Conservation (phyloP, 2,329 filamentous ascomycete species). For the Exophiala spinifera region DNA sequence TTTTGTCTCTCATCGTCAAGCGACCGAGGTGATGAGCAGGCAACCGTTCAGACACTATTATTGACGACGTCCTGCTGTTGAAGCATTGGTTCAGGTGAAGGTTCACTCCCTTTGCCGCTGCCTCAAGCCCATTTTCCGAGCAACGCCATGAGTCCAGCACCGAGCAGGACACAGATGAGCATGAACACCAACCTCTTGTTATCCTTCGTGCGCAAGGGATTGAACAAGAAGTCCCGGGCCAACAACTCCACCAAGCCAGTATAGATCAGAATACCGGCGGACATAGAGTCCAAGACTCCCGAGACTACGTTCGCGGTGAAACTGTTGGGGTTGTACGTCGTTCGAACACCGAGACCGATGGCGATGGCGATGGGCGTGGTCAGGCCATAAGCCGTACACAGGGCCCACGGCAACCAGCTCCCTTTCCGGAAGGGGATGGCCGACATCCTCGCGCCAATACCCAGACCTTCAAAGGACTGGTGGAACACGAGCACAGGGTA, state of each 20-base stretch:
- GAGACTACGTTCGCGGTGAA: conserved; percentile 45
- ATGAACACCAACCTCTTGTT: conserved; percentile 42
- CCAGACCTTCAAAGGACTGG: conserved; percentile 62
- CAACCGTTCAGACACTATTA: neutral
- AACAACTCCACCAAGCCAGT: conserved; percentile 51
- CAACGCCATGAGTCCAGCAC: conserved; percentile 48
- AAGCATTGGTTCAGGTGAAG: neutral
- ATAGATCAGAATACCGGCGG: conserved; percentile 51
- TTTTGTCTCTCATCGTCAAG: too few species aligned
- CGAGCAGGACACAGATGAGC: conserved; percentile 40
- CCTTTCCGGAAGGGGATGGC: conserved; percentile 51
- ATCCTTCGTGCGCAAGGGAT: conserved; percentile 44
- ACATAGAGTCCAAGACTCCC: conserved; percentile 48
- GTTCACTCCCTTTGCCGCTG: neutral
- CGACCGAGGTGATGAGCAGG: too few species aligned
- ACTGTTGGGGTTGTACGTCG: conserved; percentile 42
- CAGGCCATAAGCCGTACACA: conserved; percentile 50
- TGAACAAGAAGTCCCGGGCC: conserved; percentile 51
- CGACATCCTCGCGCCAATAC: conserved; percentile 59
- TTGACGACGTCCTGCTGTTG: neutral
- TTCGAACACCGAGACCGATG: conserved; percentile 48
- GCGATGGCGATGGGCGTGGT: conserved; percentile 53
- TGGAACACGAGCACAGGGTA: conserved; percentile 63
- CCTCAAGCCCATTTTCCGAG: conserved; percentile 51
- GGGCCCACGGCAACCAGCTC: conserved; percentile 48